phyloP scores from a whole-genome alignment of 139 green algal species.

The Micractinium conductrix region DNA sequence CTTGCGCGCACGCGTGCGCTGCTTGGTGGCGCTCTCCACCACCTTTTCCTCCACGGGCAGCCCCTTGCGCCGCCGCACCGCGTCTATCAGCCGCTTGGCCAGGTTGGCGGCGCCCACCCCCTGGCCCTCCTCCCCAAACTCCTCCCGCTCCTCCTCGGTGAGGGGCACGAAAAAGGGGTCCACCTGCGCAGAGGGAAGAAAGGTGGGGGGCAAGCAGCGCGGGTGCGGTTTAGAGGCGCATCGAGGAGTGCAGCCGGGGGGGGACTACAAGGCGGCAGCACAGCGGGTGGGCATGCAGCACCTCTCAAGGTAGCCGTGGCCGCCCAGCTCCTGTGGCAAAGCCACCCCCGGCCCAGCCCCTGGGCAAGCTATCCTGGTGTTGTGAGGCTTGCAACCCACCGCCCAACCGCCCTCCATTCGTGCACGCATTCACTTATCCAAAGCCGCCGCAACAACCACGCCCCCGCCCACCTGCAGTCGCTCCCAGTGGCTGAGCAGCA shows the following conservation, averaged over 20 bases:
- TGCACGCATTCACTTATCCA: no score
- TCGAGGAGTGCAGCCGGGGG: no score
- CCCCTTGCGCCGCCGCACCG: conserved; percentile 90
- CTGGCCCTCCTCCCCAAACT: conserved; percentile 87
- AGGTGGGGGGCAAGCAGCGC: not conserved
- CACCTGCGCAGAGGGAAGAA: not conserved
- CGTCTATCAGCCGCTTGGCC: conserved; percentile 86
- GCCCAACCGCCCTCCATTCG: no score
- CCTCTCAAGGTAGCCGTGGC: no score
- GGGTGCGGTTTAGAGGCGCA: no score
- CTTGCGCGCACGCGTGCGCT: conserved; percentile 96
- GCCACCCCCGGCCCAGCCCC: no score
- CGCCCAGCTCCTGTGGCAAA: no score
- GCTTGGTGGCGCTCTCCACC: conserved; percentile 94
- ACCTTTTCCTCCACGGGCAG: conserved; percentile 96
- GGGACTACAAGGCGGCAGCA: no score
- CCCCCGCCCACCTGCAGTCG: conserved; percentile 66
- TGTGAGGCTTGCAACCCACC: no score
- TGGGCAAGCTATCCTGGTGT: no score
- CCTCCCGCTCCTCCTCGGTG: conserved; percentile 97
- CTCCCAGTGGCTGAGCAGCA: conserved; percentile 98
- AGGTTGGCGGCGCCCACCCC: conserved; percentile 71
- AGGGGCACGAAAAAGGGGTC: conserved; percentile 97
- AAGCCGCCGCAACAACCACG: not conserved
- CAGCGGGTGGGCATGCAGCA: no score